A percentile compares a stretch with the other conserved stretches of the same genome.
Evolutionary conservation across 228 moss, liverwort and hornwort species (phyloP).

Genomic region (Sphagnum magellanicum): DNA sequence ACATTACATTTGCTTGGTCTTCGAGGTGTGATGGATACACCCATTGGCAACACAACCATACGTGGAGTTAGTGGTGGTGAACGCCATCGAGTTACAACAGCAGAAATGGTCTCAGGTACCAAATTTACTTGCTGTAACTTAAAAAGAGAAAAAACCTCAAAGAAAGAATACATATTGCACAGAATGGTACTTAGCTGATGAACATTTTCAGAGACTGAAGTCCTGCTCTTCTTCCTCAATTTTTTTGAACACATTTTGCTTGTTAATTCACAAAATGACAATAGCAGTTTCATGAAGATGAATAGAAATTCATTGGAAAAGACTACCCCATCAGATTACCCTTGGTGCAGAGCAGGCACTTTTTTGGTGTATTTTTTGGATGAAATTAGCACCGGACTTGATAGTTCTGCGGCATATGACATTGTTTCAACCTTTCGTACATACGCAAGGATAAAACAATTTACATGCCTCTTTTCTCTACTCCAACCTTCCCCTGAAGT

Average conservation of each 20-base stretch:
- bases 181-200: too few species aligned
- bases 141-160: neutral
- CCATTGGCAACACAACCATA: conserved; percentile 49
- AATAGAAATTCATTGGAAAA: too few species aligned
- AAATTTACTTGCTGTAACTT: neutral
- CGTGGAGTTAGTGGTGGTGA: conserved; percentile 85
- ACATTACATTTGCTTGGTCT: conserved; percentile 75
- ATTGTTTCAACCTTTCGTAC: conserved; percentile 75
- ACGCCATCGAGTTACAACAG: conserved; percentile 79
- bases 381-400: conserved; percentile 86
- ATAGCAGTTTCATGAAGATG: too few species aligned
- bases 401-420: conserved; percentile 85
- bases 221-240: too few species aligned
- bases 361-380: conserved; percentile 61
- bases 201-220: too few species aligned
- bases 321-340: neutral
- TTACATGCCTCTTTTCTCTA: conserved; percentile 72
- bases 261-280: too few species aligned
- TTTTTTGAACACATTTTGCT: too few species aligned
- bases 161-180: too few species aligned
- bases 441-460: conserved; percentile 67
- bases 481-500: conserved; percentile 90
- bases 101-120: conserved; percentile 78
- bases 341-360: conserved; percentile 42
- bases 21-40: conserved; percentile 52